Evolutionary conservation across 78 protist genomes (phyloP).

Genomic region (Mastigamoeba balamuthi): DNA sequence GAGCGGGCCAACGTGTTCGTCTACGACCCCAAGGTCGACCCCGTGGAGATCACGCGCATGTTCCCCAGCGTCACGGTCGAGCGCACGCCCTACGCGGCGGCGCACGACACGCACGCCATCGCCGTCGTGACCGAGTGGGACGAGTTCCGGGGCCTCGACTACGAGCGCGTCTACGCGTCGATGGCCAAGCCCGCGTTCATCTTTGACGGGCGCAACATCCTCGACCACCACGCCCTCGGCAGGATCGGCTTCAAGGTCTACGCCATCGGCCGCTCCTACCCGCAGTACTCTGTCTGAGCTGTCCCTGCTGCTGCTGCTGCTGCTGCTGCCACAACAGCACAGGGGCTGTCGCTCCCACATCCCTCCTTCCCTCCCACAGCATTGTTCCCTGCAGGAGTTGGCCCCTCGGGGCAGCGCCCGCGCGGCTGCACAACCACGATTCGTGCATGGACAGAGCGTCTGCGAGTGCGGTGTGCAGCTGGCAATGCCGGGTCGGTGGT

Average conservation of each 20-base stretch:
- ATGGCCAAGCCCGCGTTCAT: conserved; percentile 83
- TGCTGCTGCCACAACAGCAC: too few species aligned
- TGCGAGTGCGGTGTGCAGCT: too few species aligned
- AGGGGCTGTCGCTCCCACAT: too few species aligned
- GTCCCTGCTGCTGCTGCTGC: too few species aligned
- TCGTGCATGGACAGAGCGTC: too few species aligned
- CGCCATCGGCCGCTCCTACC: conserved; percentile 60
- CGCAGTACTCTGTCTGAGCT: too few species aligned
- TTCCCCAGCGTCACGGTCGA: neutral
- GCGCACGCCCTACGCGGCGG: conserved; percentile 33
- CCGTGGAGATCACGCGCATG: neutral
- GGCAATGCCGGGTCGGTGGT: too few species aligned
- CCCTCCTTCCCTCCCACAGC: too few species aligned
- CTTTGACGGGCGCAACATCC: conserved; percentile 81
- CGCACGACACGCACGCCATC: conserved; percentile 72
- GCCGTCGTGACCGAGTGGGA: conserved; percentile 92
- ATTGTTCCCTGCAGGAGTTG: too few species aligned
- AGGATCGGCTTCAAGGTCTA: conserved; percentile 69
- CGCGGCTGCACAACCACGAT: too few species aligned
- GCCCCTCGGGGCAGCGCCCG: too few species aligned
- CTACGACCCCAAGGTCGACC: conserved; percentile 87
- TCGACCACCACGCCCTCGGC: conserved; percentile 41
- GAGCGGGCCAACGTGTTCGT: conserved; percentile 79
- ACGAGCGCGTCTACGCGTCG: neutral
- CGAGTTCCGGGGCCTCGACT: conserved; percentile 69